These are phyloP conservation scores for Verbascum thapsus DNA, from an alignment of 257 asterid species.

Conservation along the genomic window DNA sequence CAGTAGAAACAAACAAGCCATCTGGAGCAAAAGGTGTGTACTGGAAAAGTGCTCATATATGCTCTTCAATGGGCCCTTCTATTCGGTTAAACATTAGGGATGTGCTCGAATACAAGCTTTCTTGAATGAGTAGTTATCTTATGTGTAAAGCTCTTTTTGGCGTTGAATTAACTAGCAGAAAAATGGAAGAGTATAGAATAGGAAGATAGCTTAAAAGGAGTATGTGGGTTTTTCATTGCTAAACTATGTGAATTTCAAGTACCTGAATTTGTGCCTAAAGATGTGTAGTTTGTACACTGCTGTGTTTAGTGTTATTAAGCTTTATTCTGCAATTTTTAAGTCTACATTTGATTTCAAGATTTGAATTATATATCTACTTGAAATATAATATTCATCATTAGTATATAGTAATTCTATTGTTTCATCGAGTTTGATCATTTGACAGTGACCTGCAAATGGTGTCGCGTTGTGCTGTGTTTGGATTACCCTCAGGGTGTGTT, in stretches of 20 bases:
- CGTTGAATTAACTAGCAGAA: constrained; percentile 26
- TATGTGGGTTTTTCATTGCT: constrained; percentile 27
- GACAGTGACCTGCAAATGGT: too few species aligned
- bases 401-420: too few species aligned
- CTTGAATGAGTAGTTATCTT: constrained; percentile 28
- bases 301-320: constrained; percentile 14
- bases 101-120: constrained; percentile 76
- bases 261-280: neutral
- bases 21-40: constrained; percentile 89
- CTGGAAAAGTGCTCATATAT: constrained; percentile 93
- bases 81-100: constrained; percentile 78
- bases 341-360: too few species aligned
- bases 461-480: too few species aligned
- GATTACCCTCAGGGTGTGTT: too few species aligned
- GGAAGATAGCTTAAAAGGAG: constrained; percentile 19
- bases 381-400: neutral
- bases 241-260: constrained; percentile 22
- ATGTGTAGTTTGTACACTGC: constrained; percentile 24
- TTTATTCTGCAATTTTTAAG: neutral
- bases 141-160: constrained; percentile 40
- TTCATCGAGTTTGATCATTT: too few species aligned
- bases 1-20: constrained; percentile 93
- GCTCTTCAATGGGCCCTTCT: constrained; percentile 98
- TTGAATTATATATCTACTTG: neutral
- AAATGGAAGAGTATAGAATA: constrained; percentile 31